Base-by-base conservation (phyloP, 768 basidiomycete genomes). In the Austroboletus festivus region DNA sequence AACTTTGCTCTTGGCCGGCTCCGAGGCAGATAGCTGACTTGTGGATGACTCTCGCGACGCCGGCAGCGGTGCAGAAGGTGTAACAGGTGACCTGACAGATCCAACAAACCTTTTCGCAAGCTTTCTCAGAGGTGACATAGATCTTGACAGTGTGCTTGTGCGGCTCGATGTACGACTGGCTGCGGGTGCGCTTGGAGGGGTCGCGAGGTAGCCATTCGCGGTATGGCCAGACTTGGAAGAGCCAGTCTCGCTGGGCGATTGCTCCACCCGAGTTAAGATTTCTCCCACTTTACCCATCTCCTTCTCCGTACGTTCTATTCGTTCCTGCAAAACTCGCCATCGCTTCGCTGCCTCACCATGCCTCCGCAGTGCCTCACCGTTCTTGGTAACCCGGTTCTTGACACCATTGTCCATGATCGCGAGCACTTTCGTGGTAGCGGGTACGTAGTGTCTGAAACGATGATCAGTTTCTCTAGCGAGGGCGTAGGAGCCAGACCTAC, bases 381-480 rank as follows among this genome's bases (percentile, higher is more conserved):
- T 98, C 79, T 93, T 94, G 19, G 94, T 97, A 5, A 93, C 86
- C 47, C 94, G 82, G 54, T 96, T 93, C 48, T 82, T 81, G 23
- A 97, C 88, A 21, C 93, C 93, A 68, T 92, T 96, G 65, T 93
- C 92, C 58, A 98, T 87, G 58, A 96, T 93, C 21, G 87, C 82
- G 21, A 98, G 77, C 40, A 95, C 93, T 62, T 95, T 93, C 7
- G 84, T 86, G 4, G 89, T 89, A 31, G 93, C 92, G 1, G 95
- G 96, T 71, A 92, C 84, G 64, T 98, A 98, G 65, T 96, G 93
- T 62, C 92, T 94, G 59, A 39, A 28, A 44, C 42, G 31, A 49
- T 50, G 44, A 30, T 57, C 38, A 64, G 50, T 38, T 42, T 50
- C 30, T 12, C 15, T 18, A 20, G 58, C 38, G 33, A 21, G 44